phyloP scores from a whole-genome alignment of 495 filamentous ascomycete species.

The Mycothermus thermophilus region DNA sequence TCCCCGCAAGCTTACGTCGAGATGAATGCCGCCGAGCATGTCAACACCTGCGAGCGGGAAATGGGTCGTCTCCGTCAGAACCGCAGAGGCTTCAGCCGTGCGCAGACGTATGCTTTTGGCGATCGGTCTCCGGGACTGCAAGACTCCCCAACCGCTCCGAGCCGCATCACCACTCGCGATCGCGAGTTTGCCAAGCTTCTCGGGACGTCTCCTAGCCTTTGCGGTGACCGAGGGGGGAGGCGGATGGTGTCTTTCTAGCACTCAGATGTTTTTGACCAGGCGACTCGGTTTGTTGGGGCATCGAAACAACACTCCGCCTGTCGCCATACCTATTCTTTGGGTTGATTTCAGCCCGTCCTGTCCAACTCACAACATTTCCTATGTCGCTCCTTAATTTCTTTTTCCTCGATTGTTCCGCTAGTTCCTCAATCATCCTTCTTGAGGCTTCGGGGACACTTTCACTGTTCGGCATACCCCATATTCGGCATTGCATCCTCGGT shows the following conservation, averaged over 20 bases:
- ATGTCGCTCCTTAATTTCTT: too few species aligned
- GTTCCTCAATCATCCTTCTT: too few species aligned
- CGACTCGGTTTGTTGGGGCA: too few species aligned
- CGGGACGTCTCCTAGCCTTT: slow-evolving; percentile 38
- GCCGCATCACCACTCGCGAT: slow-evolving; percentile 30
- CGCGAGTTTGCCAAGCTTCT: slow-evolving; percentile 38
- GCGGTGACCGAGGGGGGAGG: slow-evolving; percentile 40
- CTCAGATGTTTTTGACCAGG: too few species aligned
- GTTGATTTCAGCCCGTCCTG: too few species aligned
- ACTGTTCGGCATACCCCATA: slow-evolving; percentile 12
- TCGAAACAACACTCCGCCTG: too few species aligned
- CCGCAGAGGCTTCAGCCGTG: slow-evolving; percentile 68
- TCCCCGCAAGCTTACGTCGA: slow-evolving; percentile 90
- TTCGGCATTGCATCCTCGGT: slow-evolving; percentile 12
- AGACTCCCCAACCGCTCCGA: slow-evolving; percentile 63
- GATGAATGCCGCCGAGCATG: slow-evolving; percentile 83
- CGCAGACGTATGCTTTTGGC: slow-evolving; percentile 87
- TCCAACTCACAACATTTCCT: too few species aligned
- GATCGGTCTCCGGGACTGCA: slow-evolving; percentile 51
- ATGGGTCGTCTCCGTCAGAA: slow-evolving; percentile 71
- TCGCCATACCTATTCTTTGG: too few species aligned
- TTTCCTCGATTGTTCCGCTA: too few species aligned
- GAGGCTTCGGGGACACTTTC: too few species aligned
- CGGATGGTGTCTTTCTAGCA: slow-evolving; percentile 61
- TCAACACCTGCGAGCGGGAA: slow-evolving; percentile 81